Evolutionary conservation across 1,139 yeast species (phyloP).

Genomic region (Pichia kudriavzevii): DNA sequence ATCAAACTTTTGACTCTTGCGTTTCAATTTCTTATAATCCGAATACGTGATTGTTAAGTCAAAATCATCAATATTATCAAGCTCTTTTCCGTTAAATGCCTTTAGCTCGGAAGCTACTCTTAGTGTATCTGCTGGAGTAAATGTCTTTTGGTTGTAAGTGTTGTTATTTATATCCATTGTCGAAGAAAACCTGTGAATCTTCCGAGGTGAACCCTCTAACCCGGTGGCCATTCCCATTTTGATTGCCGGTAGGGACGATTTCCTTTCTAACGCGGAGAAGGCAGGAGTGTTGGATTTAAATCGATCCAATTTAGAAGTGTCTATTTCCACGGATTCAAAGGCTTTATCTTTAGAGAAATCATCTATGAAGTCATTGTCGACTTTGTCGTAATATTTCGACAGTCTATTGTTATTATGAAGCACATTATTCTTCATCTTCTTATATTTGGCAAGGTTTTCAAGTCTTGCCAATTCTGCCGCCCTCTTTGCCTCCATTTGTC

Average conservation of each 20-base stretch:
- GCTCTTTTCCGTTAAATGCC: slow-evolving; percentile 13
- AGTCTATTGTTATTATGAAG: too few relatives aligned
- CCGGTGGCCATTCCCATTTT: slow-evolving; percentile 11
- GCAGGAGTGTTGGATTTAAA: slow-evolving; percentile 3
- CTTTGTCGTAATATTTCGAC: too few relatives aligned
- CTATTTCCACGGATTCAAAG: slow-evolving; percentile 17
- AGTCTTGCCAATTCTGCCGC: slow-evolving; percentile 11
- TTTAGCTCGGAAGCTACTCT: too few relatives aligned
- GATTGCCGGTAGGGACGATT: slow-evolving; percentile 25
- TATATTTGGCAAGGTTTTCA: slow-evolving; percentile 5
- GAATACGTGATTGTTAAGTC: slow-evolving; percentile 24
- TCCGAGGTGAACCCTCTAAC: slow-evolving; percentile 17
- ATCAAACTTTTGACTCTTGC: slow-evolving; percentile 22
- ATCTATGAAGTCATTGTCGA: too few relatives aligned
- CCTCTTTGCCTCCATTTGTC: slow-evolving; percentile 18
- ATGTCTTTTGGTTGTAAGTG: slow-evolving; percentile 1
- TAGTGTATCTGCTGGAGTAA: neutral
- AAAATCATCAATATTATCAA: slow-evolving; percentile 22
- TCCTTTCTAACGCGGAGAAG: slow-evolving; percentile 17
- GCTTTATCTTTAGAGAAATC: slow-evolving; percentile 21
- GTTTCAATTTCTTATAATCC: slow-evolving; percentile 20
- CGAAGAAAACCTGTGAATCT: slow-evolving; percentile 23
- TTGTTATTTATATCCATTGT: slow-evolving; percentile 19
- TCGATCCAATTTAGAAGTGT: slow-evolving; percentile 5
- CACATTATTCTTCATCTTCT: neutral